Evolutionary conservation across 2,329 filamentous ascomycete genomes (phyloP).

Genomic region (Beauveria medogensis): DNA sequence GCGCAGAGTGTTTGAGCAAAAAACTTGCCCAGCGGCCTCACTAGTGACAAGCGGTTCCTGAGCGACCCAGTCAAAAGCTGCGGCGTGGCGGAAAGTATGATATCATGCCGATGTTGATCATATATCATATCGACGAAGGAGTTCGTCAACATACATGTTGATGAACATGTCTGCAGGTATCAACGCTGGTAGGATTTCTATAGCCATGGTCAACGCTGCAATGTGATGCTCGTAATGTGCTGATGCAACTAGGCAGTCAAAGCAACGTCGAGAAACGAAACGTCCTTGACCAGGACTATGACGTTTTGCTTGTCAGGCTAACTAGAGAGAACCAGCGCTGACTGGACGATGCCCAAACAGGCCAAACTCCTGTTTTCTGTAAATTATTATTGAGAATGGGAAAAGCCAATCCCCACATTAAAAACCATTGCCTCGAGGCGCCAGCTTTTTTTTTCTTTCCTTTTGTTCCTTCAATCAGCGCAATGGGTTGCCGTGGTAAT

Average conservation of each 20-base stretch:
- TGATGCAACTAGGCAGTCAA: not conserved
- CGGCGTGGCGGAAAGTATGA: not conserved
- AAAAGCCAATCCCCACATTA: not conserved
- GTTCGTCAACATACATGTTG: not conserved
- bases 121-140: not conserved
- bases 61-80: not conserved
- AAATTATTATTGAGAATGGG: not conserved
- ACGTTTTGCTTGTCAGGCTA: not conserved
- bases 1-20: not conserved
- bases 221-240: not conserved
- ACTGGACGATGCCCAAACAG: not conserved
- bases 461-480: not conserved
- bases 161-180: not conserved
- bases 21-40: not conserved
- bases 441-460: not conserved
- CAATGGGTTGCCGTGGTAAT: not conserved
- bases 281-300: not conserved
- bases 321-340: not conserved
- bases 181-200: not conserved
- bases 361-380: not conserved
- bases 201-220: not conserved
- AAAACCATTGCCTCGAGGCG: not conserved
- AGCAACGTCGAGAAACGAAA: not conserved
- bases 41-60: not conserved
- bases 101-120: not conserved